Conservation (phyloP, 2,329 filamentous ascomycete species). For the Sclerotinia subarctica region DNA sequence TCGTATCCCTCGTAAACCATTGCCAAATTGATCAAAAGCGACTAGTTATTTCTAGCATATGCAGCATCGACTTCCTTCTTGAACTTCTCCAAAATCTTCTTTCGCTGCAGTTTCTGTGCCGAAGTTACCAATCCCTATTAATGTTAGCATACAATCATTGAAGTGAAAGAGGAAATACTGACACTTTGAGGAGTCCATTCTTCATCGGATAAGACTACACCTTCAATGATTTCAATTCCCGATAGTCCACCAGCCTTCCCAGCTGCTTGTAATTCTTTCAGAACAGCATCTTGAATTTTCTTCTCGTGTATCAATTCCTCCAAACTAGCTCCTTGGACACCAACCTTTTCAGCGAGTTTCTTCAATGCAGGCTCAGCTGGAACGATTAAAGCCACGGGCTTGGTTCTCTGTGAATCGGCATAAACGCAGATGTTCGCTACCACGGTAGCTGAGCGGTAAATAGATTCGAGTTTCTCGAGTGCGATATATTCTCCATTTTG, state of each 20-base stretch:
- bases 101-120: constrained; percentile 70
- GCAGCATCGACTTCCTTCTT: constrained; percentile 54
- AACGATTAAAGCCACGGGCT: constrained; percentile 78
- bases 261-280: constrained; percentile 65
- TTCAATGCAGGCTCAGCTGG: constrained; percentile 62
- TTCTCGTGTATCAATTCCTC: constrained; percentile 65
- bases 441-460: constrained; percentile 77
- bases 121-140: constrained; percentile 61
- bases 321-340: constrained; percentile 59
- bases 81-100: constrained; percentile 61
- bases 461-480: constrained; percentile 88
- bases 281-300: constrained; percentile 58
- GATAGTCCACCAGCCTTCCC: constrained; percentile 65
- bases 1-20: constrained; percentile 16
- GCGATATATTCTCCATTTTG: constrained; percentile 95
- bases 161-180: constrained; percentile 44
- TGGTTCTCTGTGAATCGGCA: constrained; percentile 69
- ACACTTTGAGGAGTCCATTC: constrained; percentile 86
- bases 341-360: constrained; percentile 57
- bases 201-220: constrained; percentile 75
- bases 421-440: constrained; percentile 87
- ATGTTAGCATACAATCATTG: constrained; percentile 40
- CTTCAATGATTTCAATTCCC: constrained; percentile 71
- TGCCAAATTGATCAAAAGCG: background rate
- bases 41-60: constrained; percentile 31